Base-by-base conservation (phyloP, 2,329 filamentous ascomycete species). In the Epicoccum nigrum region DNA sequence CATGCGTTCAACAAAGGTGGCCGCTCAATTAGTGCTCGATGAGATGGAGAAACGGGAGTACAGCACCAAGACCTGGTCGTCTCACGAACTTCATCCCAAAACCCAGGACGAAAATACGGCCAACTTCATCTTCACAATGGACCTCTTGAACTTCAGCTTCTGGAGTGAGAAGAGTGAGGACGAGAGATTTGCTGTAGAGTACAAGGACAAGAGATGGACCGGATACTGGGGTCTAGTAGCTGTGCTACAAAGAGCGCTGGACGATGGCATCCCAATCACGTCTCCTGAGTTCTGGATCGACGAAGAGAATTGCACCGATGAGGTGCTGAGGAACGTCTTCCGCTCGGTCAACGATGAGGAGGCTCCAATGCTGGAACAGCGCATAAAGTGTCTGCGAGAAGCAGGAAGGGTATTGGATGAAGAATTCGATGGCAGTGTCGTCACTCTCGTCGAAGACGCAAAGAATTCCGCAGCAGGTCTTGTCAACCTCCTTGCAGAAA, bases 111-210 rank as follows among this genome's bases (percentile, higher is more conserved):
- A 90, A 66, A 81, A 75, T 42, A 92, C 91, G 0, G 85, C 96
- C 17, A 87, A 90, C 57, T 97, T 99, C 70, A 93, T 99, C 64
- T 97, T 99, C 71, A 91, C 90, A 16, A 96, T 99, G 91, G 94
- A 99, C 71, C 74, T 99, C 21, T 78, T 99, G 42, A 99, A 99
- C 71, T 99, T 97, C 70, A 95, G 88, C 17, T 99, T 99, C 73
- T 99, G 94, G 94, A 95, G 90, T 12, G 87, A 90, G 44, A 75
- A 80, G 52, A 66, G 73, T 2, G 86, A 89, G 9, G 81, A 85
- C 4, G 86, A 93, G 63, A 82, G 91, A 9, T 99, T 93, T 72
- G 83, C 88, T 8, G 83, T 99, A 33, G 86, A 90, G 50, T 97
- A 97, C 73, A 83, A 82, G 37, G 92, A 85, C 21, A 87, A 84